Percentiles rank a stretch among this genome's conserved stretches.
Conservation (phyloP, 345 rosid species). For the Gossypium turneri region DNA sequence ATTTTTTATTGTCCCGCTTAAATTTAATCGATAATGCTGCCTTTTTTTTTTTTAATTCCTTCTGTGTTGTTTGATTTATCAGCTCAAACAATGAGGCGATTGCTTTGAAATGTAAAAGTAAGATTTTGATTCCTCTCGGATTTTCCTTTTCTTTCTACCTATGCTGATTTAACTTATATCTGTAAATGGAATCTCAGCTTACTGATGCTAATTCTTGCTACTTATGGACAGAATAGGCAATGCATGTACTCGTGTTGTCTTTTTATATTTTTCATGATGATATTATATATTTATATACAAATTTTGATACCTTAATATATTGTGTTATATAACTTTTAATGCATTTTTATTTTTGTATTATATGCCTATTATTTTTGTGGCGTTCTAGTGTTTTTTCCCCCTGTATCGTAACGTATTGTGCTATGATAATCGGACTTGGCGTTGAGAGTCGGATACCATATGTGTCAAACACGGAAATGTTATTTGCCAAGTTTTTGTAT, state of each 20-base stretch:
- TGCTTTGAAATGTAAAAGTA: constrained; percentile 5
- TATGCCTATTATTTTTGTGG: background rate
- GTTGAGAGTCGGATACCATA: too few relatives aligned
- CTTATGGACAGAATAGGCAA: background rate
- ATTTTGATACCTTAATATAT: background rate
- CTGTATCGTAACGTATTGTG: too few relatives aligned
- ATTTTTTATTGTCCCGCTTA: background rate
- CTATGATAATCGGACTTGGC: too few relatives aligned
- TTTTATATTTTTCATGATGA: background rate
- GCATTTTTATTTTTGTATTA: background rate
- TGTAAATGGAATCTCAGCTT: background rate
- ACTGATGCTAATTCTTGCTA: constrained; percentile 3
- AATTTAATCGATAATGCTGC: constrained; percentile 1
- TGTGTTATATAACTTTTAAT: background rate
- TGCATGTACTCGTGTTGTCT: background rate
- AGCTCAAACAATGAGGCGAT: background rate
- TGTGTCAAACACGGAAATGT: too few relatives aligned
- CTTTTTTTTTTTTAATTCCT: background rate
- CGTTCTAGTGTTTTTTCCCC: background rate
- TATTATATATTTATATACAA: background rate
- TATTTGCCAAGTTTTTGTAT: too few relatives aligned
- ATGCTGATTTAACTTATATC: background rate
- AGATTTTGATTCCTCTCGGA: background rate
- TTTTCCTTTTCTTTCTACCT: background rate
- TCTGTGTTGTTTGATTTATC: background rate